Evolutionary conservation across 1,284 basidiomycete genomes (phyloP), one percentile per base, ranked within the genome.

Genomic region (Thecaphora frezii): DNA sequence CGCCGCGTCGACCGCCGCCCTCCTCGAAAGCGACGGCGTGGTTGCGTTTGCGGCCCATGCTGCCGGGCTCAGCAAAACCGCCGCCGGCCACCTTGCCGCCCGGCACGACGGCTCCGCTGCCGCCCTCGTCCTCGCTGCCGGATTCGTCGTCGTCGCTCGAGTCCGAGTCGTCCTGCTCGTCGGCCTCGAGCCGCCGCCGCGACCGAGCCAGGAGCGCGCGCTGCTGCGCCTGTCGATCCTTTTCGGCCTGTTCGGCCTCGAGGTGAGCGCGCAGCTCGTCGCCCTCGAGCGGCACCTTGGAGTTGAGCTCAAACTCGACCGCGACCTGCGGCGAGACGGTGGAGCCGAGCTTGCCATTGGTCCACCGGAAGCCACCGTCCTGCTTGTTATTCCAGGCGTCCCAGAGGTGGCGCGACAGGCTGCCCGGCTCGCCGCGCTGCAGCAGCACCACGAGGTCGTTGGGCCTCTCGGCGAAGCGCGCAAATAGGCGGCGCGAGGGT

Each of bases 141-240:
- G 83, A 83, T 48, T 85, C 66, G 16, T 61, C 66, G 43, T 85
- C 84, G 41, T 83, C 84, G 47, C 85, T 62, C 9, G 63, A 68
- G 28, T 67, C 71, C 7, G 47, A 54, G 13, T 65, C 67, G 16
- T 72, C 69, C n/a, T 73, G 71, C 54, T 84, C 83, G 67, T 85
- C 84, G 10, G 84, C 93, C 81, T 98, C 93, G 18, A 97, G 85
- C 83, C 97, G 87, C 16, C 89, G 86, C 66, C 91, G 88, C 43
- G 87, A 89, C 24, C 92, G 88, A 3, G 57, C 51, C 36, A 90
- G 82, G 0, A 89, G 87, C 1, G 91, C 93, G 80, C 92, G 88
- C 46, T 91, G 88, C 1, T 90, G 90, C 0, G 89, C 89, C 70
- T 90, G 88, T 66, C 88, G 88, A 76, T 97, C 93, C 73, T 88